phyloP scores from a whole-genome alignment of 2,329 filamentous ascomycete genomes.

The Aspergillus thermomutatus region DNA sequence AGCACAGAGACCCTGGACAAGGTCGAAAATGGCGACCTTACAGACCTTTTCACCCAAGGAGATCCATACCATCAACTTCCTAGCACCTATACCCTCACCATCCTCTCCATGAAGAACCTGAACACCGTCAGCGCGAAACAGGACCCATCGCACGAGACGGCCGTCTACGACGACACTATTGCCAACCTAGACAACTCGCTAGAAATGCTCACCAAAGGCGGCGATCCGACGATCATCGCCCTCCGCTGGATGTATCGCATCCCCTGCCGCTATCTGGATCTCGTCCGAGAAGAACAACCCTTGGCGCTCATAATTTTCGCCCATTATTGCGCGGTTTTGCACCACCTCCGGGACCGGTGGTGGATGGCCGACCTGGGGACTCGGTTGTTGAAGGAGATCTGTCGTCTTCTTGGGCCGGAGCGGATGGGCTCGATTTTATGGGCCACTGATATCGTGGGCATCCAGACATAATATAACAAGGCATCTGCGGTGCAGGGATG shows the following conservation, averaged over 20 bases:
- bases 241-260: slow-evolving; percentile 7
- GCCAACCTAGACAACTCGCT: slow-evolving; percentile 2
- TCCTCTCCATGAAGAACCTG: slow-evolving; percentile 5
- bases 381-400: slow-evolving; percentile 4
- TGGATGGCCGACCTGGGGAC: slow-evolving; percentile 9
- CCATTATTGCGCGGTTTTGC: slow-evolving; percentile 9
- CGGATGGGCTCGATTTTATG: neutral
- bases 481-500: neutral
- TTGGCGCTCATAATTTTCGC: slow-evolving; percentile 8
- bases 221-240: slow-evolving; percentile 3
- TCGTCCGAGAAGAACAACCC: slow-evolving; percentile 1
- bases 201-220: slow-evolving; percentile 6
- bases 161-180: slow-evolving; percentile 5
- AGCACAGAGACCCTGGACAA: neutral
- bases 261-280: slow-evolving; percentile 1
- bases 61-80: neutral
- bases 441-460: neutral
- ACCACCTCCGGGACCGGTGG: slow-evolving; percentile 10
- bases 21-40: neutral
- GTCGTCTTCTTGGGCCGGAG: neutral
- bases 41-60: neutral
- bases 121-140: neutral
- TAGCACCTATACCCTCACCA: slow-evolving; percentile 6
- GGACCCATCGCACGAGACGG: neutral
- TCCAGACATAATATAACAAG: neutral